Conservation (phyloP, 129 eudicot species). For the Artemisia argyi region DNA sequence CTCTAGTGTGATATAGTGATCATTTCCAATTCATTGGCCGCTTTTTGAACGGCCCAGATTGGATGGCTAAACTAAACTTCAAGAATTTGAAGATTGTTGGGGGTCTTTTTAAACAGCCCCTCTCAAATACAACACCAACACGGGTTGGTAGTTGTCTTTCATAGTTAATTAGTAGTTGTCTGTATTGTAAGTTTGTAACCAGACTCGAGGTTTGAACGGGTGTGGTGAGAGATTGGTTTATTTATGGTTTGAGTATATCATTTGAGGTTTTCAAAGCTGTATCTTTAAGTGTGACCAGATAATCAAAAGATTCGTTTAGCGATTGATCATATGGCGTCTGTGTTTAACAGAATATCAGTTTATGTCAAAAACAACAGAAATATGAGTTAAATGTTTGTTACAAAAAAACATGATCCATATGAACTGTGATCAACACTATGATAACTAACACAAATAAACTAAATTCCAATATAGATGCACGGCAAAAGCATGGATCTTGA, state of each 20-base stretch:
- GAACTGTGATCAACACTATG: background rate
- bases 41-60: conserved; percentile 23
- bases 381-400: too few species aligned
- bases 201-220: background rate
- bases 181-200: conserved; percentile 6
- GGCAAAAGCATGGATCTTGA: too few species aligned
- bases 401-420: too few species aligned
- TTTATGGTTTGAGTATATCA: background rate
- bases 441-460: too few species aligned
- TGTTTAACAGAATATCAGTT: background rate
- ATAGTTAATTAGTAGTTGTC: conserved; percentile 8
- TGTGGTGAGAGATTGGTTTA: background rate
- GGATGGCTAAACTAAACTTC: conserved; percentile 20
- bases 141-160: conserved; percentile 22
- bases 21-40: conserved; percentile 7
- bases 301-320: too few species aligned
- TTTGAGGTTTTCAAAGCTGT: background rate
- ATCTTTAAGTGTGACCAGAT: background rate
- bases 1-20: conserved; percentile 10
- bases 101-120: background rate
- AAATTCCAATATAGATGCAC: too few species aligned
- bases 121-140: conserved; percentile 22
- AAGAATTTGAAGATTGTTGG: background rate
- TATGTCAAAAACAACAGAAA: background rate
- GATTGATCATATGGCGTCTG: background rate